Base-by-base conservation (phyloP, 495 filamentous ascomycete species). In the Penicillium waksmanii region DNA sequence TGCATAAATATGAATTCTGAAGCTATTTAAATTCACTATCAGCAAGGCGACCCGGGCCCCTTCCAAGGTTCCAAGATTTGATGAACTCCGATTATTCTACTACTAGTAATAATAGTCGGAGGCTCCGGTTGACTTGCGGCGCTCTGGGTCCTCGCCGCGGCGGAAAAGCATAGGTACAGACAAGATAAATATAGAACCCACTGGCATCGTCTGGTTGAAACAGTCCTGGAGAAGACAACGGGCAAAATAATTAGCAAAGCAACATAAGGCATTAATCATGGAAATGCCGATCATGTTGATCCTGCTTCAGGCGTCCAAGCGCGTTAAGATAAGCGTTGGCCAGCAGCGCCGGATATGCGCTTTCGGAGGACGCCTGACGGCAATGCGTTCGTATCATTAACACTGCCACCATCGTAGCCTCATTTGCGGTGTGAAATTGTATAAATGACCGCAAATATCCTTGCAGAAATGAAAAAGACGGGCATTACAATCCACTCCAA, bases 311-410 rank as follows among this genome's bases (percentile, higher is more conserved):
- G 17, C 15, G 46, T n/a, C 19, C 23, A 49, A 49, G 21, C 21
- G 46, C 46, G 46, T 19, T 49, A 49, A 49, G 46, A 31, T 49
- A 49, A 31, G 40, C 40, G 18, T 44, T 23, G 23, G 23, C 23
- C 23, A 3, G 23, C 23, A 23, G 23, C 23, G 23, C 23, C 2
- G 23, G 23, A 3, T 23, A 23, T 23, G 23, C 40, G 40, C 40
- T 18, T 1, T 23, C 11, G n/a, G 46, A 15, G 46, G 13, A 44
- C 13, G 40, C 40, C n/a, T 44, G 7, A 44, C 6, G 11, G 12
- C 40, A 44, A 44, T 15, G n/a, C 17, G 40, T 13, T 36, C 5
- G 34, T 36, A 7, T 36, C 0, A 8, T 44, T 7, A 2, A 10
- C 11, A 44, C 1, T 23, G 46, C 19, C 46, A 23, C 46, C 21